Evolutionary conservation across 768 basidiomycete species (phyloP).

Genomic region (Collybiopsis confluens): DNA sequence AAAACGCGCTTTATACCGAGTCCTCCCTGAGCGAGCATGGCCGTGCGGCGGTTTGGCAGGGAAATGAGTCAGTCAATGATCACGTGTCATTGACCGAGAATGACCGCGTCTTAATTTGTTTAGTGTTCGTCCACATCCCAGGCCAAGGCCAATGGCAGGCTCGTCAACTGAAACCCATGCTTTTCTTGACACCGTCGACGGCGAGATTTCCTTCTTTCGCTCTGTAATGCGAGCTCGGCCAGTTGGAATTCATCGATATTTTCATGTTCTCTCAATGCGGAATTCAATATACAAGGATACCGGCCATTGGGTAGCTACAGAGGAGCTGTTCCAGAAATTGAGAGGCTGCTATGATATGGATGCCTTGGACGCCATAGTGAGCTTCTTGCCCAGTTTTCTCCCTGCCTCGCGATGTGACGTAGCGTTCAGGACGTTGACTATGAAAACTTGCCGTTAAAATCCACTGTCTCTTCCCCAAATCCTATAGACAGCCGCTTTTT

Average conservation of each 20-base stretch:
- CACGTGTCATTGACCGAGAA: slow-evolving; percentile 1
- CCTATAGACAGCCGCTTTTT: slow-evolving; percentile 70
- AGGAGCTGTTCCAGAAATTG: slow-evolving; percentile 75
- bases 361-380: slow-evolving; percentile 64
- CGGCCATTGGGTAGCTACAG: slow-evolving; percentile 50
- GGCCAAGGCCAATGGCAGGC: not conserved
- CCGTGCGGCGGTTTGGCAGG: not conserved
- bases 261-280: slow-evolving; percentile 74
- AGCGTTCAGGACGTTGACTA: slow-evolving; percentile 42
- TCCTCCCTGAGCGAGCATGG: not conserved
- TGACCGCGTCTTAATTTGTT: not conserved
- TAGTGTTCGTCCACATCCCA: not conserved
- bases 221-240: slow-evolving; percentile 79
- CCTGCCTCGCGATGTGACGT: not conserved
- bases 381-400: slow-evolving; percentile 19
- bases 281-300: slow-evolving; percentile 71
- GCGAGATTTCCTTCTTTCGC: slow-evolving; percentile 83
- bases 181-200: slow-evolving; percentile 70
- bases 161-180: slow-evolving; percentile 6
- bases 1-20: not conserved
- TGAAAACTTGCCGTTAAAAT: slow-evolving; percentile 37
- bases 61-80: not conserved
- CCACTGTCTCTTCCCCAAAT: slow-evolving; percentile 65
- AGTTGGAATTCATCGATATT: slow-evolving; percentile 78
- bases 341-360: slow-evolving; percentile 70